phyloP scores from a whole-genome alignment of 2,329 filamentous ascomycete genomes.

The Xylaria sp. region DNA sequence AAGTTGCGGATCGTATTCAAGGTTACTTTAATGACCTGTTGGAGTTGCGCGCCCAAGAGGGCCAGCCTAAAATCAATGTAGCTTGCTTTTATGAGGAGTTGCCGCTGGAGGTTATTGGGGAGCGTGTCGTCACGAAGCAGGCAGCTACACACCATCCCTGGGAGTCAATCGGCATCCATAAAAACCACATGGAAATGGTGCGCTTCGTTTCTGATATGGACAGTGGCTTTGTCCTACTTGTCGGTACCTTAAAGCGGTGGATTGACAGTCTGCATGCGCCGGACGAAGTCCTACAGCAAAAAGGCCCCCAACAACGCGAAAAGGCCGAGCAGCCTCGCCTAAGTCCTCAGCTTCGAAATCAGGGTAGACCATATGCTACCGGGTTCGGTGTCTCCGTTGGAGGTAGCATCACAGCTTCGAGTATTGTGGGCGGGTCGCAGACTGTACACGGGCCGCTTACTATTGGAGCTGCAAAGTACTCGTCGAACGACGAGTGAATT shows the following conservation, averaged over 20 bases:
- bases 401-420: too few species aligned
- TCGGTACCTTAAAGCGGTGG: constrained; percentile 15
- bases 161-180: constrained; percentile 8
- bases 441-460: too few species aligned
- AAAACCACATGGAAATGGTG: constrained; percentile 3
- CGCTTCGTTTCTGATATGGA: constrained; percentile 6
- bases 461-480: too few species aligned
- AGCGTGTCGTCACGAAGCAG: constrained; percentile 7
- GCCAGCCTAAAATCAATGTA: neutral
- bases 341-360: too few species aligned
- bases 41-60: neutral
- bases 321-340: too few species aligned
- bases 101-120: neutral
- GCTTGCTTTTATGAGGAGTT: constrained; percentile 20
- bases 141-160: constrained; percentile 7
- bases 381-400: too few species aligned
- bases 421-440: too few species aligned
- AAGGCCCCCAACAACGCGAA: too few species aligned
- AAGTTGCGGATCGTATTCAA: constrained; percentile 12
- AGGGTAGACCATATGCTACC: too few species aligned
- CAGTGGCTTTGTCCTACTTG: constrained; percentile 5
- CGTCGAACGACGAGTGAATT: too few species aligned
- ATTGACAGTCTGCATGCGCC: too few species aligned
- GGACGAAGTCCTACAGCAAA: too few species aligned
- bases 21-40: constrained; percentile 4